Evolutionary conservation across 257 asterid species (phyloP).

Genomic region (Jaltomata sinuosa): DNA sequence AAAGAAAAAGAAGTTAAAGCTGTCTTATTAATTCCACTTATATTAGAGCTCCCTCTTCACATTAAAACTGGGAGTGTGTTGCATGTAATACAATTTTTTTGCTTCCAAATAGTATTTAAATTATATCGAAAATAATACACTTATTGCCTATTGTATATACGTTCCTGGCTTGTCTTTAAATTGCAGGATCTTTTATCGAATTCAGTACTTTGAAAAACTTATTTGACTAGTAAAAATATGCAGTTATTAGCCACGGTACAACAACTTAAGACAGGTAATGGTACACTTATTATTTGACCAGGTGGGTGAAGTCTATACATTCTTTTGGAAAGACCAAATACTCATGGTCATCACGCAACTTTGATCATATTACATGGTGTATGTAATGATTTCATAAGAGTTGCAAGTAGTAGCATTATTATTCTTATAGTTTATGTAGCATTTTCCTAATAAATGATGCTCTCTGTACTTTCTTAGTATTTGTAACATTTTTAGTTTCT

Average conservation of each 20-base stretch:
- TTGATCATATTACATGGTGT: neutral
- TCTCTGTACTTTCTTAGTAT: neutral
- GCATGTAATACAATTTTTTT: neutral
- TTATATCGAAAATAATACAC: neutral
- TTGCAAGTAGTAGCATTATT: neutral
- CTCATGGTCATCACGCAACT: neutral
- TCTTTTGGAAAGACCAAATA: neutral
- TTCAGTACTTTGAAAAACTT: neutral
- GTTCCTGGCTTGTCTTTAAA: neutral
- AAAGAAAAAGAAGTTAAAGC: neutral
- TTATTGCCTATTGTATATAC: neutral
- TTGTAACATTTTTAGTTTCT: neutral
- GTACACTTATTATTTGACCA: neutral
- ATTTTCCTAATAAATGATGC: neutral
- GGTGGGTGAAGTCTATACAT: neutral
- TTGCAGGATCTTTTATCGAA: neutral
- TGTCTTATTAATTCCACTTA: neutral
- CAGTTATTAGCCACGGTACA: neutral
- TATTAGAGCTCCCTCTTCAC: neutral
- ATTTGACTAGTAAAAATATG: neutral
- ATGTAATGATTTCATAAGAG: neutral
- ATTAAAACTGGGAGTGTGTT: neutral
- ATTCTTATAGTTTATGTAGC: neutral
- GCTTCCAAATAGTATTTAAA: neutral
- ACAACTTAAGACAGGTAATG: neutral